Evolutionary conservation across 306 rosid genomes (phyloP).

Genomic region (Cicer arietinum): DNA sequence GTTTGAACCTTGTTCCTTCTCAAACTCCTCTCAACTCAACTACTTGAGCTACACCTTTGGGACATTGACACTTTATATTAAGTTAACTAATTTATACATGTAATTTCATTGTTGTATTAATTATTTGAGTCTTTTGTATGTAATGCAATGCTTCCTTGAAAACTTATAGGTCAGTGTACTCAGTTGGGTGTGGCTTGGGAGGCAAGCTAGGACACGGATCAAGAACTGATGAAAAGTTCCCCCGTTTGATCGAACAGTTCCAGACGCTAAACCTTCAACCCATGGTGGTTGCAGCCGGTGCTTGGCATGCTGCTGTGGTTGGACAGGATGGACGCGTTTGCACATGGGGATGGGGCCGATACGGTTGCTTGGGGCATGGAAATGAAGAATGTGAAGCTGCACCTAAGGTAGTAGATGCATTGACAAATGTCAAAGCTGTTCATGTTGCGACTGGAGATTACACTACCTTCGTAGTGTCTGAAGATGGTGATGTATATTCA

Average conservation of each 20-base stretch:
- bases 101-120: constrained; percentile 7
- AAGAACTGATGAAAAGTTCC: constrained; percentile 81
- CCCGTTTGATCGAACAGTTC: constrained; percentile 81
- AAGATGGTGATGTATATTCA: constrained; percentile 87
- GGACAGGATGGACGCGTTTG: constrained; percentile 94
- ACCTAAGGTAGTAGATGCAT: constrained; percentile 86
- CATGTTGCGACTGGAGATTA: constrained; percentile 95
- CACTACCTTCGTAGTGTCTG: constrained; percentile 86
- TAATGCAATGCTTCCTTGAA: constrained; percentile 23
- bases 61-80: not conserved
- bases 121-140: constrained; percentile 28
- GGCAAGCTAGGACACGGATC: constrained; percentile 96
- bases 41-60: too few relatives aligned
- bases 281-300: constrained; percentile 87
- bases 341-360: constrained; percentile 99
- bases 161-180: constrained; percentile 81
- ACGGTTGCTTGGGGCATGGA: constrained; percentile 97
- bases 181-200: constrained; percentile 98
- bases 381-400: constrained; percentile 85
- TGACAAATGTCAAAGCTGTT: constrained; percentile 76
- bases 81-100: constrained; percentile 22
- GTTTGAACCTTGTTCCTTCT: too few relatives aligned
- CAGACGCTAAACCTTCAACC: constrained; percentile 81
- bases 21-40: too few relatives aligned
- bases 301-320: constrained; percentile 99